Conservation (phyloP, 345 rosid genomes). For the Citrus maxima region DNA sequence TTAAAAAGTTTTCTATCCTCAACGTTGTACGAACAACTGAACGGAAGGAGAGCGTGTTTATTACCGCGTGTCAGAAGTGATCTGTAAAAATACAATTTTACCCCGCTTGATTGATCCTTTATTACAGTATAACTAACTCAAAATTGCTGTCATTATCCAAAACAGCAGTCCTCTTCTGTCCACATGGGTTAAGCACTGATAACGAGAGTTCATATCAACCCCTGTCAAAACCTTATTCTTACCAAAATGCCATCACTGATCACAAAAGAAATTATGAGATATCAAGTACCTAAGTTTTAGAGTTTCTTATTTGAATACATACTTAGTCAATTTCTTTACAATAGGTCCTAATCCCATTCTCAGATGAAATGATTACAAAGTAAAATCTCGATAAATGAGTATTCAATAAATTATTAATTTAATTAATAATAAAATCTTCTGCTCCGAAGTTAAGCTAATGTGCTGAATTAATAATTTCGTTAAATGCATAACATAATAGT, state of each 20-base stretch:
- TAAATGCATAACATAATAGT: too few species aligned
- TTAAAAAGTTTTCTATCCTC: neutral
- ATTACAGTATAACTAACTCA: neutral
- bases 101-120: accelerated
- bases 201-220: neutral
- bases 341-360: neutral
- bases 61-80: neutral
- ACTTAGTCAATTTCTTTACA: neutral
- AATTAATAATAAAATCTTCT: too few species aligned
- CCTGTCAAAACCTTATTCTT: neutral
- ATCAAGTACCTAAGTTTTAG: too few species aligned
- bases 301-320: neutral
- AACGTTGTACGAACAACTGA: too few species aligned
- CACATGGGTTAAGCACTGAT: neutral
- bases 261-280: neutral
- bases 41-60: too few species aligned
- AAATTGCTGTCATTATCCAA: neutral
- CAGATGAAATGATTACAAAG: too few species aligned
- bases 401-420: too few species aligned
- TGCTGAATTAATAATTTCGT: too few species aligned
- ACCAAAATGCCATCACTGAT: neutral
- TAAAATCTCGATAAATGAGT: too few species aligned
- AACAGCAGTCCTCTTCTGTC: neutral
- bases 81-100: neutral
- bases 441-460: too few species aligned